phyloP scores from a whole-genome alignment of 2,329 filamentous ascomycete species.

The Akanthomyces muscarius region DNA sequence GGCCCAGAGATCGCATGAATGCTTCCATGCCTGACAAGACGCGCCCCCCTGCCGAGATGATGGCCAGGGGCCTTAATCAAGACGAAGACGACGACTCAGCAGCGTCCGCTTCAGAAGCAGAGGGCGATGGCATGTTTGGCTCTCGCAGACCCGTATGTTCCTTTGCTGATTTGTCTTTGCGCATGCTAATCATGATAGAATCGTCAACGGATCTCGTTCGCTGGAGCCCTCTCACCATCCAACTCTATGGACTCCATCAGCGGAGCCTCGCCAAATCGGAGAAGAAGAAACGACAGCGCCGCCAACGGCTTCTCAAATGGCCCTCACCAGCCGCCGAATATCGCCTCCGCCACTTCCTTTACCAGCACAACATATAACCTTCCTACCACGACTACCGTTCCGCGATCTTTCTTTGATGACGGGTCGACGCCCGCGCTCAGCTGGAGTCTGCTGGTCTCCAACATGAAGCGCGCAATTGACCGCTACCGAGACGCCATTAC shows the following conservation, averaged over 20 bases:
- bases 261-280: conserved; percentile 55
- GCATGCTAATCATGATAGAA: conserved; percentile 1
- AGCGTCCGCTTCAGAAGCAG: conserved; percentile 79
- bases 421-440: conserved; percentile 74
- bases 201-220: conserved; percentile 56
- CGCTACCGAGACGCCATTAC: conserved; percentile 87
- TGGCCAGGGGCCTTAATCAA: conserved; percentile 75
- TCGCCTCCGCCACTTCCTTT: conserved; percentile 59
- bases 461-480: conserved; percentile 89
- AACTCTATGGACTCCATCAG: conserved; percentile 90
- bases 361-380: conserved; percentile 55
- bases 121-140: conserved; percentile 68
- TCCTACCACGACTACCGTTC: conserved; percentile 58
- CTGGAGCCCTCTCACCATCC: conserved; percentile 74
- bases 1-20: conserved; percentile 84
- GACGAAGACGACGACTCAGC: conserved; percentile 87
- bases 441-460: conserved; percentile 85
- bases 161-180: no score
- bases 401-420: conserved; percentile 87
- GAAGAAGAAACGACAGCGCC: conserved; percentile 55
- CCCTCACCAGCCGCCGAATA: conserved; percentile 46
- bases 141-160: conserved; percentile 62
- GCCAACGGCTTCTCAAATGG: conserved; percentile 35
- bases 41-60: conserved; percentile 82
- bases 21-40: conserved; percentile 86